Evolutionary conservation across 208 protist species (phyloP), one percentile per base, ranked within the genome.

Genomic region (Trypanosoma platydactyli): DNA sequence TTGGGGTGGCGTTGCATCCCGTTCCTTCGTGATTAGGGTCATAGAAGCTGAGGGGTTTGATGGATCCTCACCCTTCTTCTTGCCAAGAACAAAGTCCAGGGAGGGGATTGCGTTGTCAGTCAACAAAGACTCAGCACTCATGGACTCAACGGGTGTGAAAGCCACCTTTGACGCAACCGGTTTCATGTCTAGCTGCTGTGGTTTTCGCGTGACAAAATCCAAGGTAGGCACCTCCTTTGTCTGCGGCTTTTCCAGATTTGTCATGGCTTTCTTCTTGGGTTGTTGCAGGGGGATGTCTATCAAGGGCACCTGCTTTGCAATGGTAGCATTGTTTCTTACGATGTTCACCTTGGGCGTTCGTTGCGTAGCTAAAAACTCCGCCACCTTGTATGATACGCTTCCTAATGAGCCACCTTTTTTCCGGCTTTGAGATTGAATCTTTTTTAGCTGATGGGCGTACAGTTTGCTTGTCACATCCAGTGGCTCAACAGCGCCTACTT

Each of bases 381-480:
- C 74, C 29, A 95, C 84, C 54, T 89, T 93, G 54, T 91, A 93
- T 16, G 89, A 92, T 12, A 95, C 89, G 49, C 77, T 78, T 61
- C 82, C 86, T 12, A 95, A 57, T 1, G 86, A 92, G 3, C 84
- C 86, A 45, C 84, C 86, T 22, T 77, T 77, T 55, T 84, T 89
- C 44, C 82, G 86, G 68, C 84, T 91, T 60, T 95, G 86, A 30
- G 61, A 67, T 58, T 92, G 86, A 33, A 95, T 89, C 35, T 77
- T 90, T 63, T 88, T 93, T 4, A 92, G 71, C 25, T 95, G 82
- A 42, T 90, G 76, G 15, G 82, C 79, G 50, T 91, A 92, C 50
- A 78, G 58, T 27, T 78, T 80, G 53, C 68, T 77, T 53, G 73
- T 81, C 25, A 74, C 85, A 27, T 82, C 80, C 9, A 93, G 58